Evolutionary conservation across 2,329 filamentous ascomycete species (phyloP).

Genomic region (Fusarium anthophilum): DNA sequence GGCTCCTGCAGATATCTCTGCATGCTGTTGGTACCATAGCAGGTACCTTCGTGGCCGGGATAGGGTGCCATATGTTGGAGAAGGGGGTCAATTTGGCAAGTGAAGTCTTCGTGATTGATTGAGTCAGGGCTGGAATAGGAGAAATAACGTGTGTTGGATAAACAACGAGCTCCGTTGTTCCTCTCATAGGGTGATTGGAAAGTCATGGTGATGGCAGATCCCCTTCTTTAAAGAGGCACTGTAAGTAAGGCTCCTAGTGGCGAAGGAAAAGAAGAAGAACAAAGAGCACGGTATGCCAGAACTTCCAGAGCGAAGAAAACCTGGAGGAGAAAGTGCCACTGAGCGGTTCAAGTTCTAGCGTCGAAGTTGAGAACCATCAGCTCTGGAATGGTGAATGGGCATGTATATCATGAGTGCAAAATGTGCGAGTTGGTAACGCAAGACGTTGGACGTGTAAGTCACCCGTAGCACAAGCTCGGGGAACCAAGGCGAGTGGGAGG

Average conservation of each 20-base stretch:
- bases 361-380: background rate
- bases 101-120: slow-evolving; percentile 2
- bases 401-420: background rate
- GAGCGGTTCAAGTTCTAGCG: background rate
- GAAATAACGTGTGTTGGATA: background rate
- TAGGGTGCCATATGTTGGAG: slow-evolving; percentile 4
- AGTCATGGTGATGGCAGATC: background rate
- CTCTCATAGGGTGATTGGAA: background rate
- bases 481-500: background rate
- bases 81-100: slow-evolving; percentile 19
- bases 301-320: background rate
- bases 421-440: slow-evolving; percentile 3
- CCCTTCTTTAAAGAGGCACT: background rate
- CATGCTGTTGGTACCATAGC: slow-evolving; percentile 4
- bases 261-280: background rate
- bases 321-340: background rate
- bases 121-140: background rate
- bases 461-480: slow-evolving; percentile 1
- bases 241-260: background rate
- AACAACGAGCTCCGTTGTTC: background rate
- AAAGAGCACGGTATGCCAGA: background rate
- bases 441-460: slow-evolving; percentile 21
- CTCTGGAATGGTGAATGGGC: background rate
- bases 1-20: slow-evolving; percentile 31
- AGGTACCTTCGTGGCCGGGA: background rate